Evolutionary conservation across 495 filamentous ascomycete genomes (phyloP), one percentile per base, ranked within the genome.

Genomic region (Xylaria acuta): DNA sequence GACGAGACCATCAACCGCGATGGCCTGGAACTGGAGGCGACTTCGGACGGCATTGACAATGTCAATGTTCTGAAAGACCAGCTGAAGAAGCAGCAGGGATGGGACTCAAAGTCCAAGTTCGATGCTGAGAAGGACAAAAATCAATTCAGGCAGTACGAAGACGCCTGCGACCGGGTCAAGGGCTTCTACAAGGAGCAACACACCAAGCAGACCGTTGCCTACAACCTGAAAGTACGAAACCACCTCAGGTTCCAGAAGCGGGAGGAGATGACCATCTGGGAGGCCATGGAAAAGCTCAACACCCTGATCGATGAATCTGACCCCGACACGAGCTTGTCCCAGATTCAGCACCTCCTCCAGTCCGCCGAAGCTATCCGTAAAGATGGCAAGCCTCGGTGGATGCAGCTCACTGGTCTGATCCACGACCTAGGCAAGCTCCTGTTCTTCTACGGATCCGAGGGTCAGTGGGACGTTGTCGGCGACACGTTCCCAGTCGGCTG

Each of bases 401-500:
- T 97, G 92, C 94, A 97, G 80, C 82, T 97, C 27, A 92, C 90
- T 0, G 94, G 94, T 1, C 86, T 97, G n/a, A 92, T 97, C 74
- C 94, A 97, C 80, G 94, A 97, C 73, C 86, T 97, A 18, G 94
- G 94, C 73, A 97, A 97, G 82, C 87, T 97, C 20, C 88, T 97
- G 41, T 95, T 90, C 86, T 94, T 96, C 83, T 93, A 90, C 80
- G 91, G 88, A 64, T 92, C 91, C 12, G 81, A 91, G 70, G 93
- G 94, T 59, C 94, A 97, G 79, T 97, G 94, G 94, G 94, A 96
- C 76, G 93, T 97, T 18, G 94, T 97, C 14, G 94, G 94, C 20
- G 94, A 97, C 76, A 95, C 93, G 0, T 97, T 97, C 82, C 93
- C 94, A 40, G 92, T 97, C n/a, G 94, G 94, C 66, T 95, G 93